Percentiles rank a stretch among this genome's conserved stretches.
Conservation (phyloP, 495 filamentous ascomycete species). For the Daldinia vernicosa region DNA sequence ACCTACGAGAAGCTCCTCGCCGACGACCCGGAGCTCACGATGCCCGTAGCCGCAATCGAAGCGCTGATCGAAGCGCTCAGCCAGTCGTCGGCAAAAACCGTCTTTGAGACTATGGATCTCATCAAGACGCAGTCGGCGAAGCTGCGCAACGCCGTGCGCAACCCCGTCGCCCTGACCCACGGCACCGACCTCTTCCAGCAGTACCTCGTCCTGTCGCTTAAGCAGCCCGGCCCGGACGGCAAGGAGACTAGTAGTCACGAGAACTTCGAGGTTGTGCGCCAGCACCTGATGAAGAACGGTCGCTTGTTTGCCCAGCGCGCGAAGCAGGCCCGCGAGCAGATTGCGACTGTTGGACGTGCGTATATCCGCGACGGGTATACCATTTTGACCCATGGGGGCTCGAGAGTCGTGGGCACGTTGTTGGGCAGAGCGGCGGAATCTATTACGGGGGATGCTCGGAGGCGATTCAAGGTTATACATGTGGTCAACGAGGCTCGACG, state of each 20-base stretch:
- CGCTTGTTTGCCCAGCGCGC: constrained; percentile 85
- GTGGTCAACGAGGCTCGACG: constrained; percentile 63
- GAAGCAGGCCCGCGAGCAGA: constrained; percentile 82
- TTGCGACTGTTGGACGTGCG: constrained; percentile 78
- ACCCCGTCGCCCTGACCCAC: constrained; percentile 89
- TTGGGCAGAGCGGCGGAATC: constrained; percentile 75
- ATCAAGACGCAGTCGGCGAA: constrained; percentile 76
- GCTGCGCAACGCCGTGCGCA: constrained; percentile 78
- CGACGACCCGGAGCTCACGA: constrained; percentile 84
- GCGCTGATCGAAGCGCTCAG: constrained; percentile 85
- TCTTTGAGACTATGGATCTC: constrained; percentile 90
- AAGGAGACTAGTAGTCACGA: constrained; percentile 64
- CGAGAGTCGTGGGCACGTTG: constrained; percentile 80
- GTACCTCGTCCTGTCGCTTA: constrained; percentile 75
- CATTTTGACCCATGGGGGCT: constrained; percentile 88
- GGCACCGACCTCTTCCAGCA: constrained; percentile 96
- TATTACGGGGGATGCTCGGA: constrained; percentile 58
- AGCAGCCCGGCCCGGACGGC: constrained; percentile 56
- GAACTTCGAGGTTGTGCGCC: constrained; percentile 83
- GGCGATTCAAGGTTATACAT: constrained; percentile 86
- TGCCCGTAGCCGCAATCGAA: constrained; percentile 96
- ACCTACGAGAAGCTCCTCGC: constrained; percentile 61
- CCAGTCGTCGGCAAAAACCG: constrained; percentile 77
- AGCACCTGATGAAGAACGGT: constrained; percentile 83
- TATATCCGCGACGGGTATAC: constrained; percentile 80